Evolutionary conservation across 2,329 filamentous ascomycete species (phyloP), one percentile per base, ranked within the genome.

Genomic region (Arachnopeziza araneosa): DNA sequence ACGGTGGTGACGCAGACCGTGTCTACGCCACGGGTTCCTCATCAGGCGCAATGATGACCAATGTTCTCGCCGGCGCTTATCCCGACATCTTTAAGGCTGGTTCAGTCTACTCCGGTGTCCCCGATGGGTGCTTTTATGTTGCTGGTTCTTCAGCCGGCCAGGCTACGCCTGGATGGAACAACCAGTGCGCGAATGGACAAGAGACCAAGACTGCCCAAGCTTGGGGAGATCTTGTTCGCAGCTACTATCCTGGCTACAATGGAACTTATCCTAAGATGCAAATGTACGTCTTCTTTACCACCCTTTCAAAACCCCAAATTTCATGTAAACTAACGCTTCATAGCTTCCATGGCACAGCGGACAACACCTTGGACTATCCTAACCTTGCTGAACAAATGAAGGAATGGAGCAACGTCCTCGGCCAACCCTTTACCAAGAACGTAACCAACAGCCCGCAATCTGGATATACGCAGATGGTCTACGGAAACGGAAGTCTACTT

Each of bases 21-120:
- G 80, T 86, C 1, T 86, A 79, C 61, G 80, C 80, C 1, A 83
- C 80, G 0, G 83, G 84, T 1, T 70, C 69, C 1, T 77, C 73
- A 12, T 79, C 77, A 0, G 78, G 60, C 32, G 55, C 66, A 52
- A 56, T 80, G 77, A 79, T 80, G 77, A 78, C 78, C 50, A 79
- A 80, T 62, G 77, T 80, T 63, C 69, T 80, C 59, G 75, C 76
- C 1, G 78, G 75, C 2, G 74, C 76, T 1, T 80, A 80, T 67
- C 78, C 78, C 0, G 77, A 80, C 24, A 63, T 80, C 36, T 78
- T 81, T 66, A 71, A 72, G 6, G 78, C 77, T 3, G 77, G 71
- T 9, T 73, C 74, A 14, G 75, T 69, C 30, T 80, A 79, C 68
- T 73, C 75, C 1, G 77, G 78, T 55, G 75, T 77, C 0, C 73